phyloP scores from a whole-genome alignment of 176 grass and related monocot genomes.

The Bolboschoenus planiculmis region DNA sequence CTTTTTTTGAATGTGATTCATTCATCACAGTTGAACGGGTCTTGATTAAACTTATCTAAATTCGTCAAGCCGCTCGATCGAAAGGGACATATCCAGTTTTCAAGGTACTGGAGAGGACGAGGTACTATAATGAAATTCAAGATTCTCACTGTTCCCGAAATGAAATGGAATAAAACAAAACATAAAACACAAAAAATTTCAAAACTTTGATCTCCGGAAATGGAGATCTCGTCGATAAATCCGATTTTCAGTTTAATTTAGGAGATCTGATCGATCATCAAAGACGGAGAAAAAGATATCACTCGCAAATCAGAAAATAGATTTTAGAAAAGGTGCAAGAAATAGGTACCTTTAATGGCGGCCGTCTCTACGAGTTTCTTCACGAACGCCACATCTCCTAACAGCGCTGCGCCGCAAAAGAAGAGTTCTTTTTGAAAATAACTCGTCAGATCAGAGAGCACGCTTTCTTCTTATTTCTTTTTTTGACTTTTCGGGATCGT shows the following conservation, averaged over 20 bases:
- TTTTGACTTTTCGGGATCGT: conserved; percentile 1
- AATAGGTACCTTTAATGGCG: conserved; percentile 56
- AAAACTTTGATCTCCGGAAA: neutral
- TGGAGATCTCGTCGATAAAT: neutral
- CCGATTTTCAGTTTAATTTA: neutral
- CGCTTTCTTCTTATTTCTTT: neutral
- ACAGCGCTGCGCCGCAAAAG: neutral
- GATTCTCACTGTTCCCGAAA: neutral
- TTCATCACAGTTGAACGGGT: neutral
- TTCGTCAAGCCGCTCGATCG: too few species aligned
- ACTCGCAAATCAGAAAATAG: neutral
- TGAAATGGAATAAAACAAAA: neutral
- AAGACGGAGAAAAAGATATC: neutral
- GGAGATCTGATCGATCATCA: neutral
- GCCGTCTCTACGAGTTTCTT: conserved; percentile 80
- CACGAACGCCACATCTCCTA: conserved; percentile 55
- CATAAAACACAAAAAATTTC: neutral
- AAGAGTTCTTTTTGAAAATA: neutral
- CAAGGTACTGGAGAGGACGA: neutral
- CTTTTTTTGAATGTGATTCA: neutral
- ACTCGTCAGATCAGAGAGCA: neutral
- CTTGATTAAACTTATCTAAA: neutral
- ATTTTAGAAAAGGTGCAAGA: neutral
- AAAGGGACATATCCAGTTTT: neutral
- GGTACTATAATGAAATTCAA: neutral